phyloP scores from a whole-genome alignment of 2,329 filamentous ascomycete species.

The Cordyceps javanica region DNA sequence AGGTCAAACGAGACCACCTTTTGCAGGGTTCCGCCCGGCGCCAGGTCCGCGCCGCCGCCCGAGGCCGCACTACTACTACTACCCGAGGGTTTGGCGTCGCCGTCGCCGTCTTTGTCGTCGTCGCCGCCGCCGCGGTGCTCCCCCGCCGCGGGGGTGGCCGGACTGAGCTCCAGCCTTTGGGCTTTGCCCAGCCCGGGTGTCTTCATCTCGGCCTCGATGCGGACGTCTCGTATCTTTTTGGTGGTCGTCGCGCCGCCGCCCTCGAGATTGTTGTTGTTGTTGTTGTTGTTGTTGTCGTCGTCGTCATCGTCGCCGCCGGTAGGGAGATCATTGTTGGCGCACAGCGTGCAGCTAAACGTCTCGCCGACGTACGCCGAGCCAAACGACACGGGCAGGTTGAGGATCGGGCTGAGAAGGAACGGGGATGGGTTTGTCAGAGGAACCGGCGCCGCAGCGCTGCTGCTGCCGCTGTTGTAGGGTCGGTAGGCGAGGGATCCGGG shows the following conservation, averaged over 20 bases:
- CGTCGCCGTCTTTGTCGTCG: no score
- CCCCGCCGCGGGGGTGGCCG: slow-evolving; percentile 13
- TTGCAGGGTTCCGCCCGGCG: slow-evolving; percentile 65
- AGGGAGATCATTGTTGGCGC: slow-evolving; percentile 77
- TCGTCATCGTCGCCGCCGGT: slow-evolving; percentile 17
- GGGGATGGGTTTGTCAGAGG: slow-evolving; percentile 49
- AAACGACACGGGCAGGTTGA: slow-evolving; percentile 86
- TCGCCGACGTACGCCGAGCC: slow-evolving; percentile 94
- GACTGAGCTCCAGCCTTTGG: slow-evolving; percentile 59
- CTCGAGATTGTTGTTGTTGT: no score
- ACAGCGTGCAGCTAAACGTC: slow-evolving; percentile 88
- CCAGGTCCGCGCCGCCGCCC: slow-evolving; percentile 43
- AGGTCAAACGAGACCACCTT: slow-evolving; percentile 79
- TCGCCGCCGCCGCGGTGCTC: slow-evolving; percentile 10
- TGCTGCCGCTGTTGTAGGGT: slow-evolving; percentile 23
- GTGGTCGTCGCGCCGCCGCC: slow-evolving; percentile 1
- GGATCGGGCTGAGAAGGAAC: slow-evolving; percentile 55
- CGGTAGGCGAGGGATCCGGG: slow-evolving; percentile 70
- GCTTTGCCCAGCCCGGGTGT: slow-evolving; percentile 60
- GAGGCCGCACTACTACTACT: no score
- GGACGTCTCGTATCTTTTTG: slow-evolving; percentile 64
- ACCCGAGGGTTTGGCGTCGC: no score
- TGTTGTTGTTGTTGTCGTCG: neutral
- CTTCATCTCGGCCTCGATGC: slow-evolving; percentile 90
- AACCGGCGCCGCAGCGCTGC: no score